Evolutionary conservation across 371 early-diverging fungal species (phyloP).

Genomic region (Rhizomucor miehei): DNA sequence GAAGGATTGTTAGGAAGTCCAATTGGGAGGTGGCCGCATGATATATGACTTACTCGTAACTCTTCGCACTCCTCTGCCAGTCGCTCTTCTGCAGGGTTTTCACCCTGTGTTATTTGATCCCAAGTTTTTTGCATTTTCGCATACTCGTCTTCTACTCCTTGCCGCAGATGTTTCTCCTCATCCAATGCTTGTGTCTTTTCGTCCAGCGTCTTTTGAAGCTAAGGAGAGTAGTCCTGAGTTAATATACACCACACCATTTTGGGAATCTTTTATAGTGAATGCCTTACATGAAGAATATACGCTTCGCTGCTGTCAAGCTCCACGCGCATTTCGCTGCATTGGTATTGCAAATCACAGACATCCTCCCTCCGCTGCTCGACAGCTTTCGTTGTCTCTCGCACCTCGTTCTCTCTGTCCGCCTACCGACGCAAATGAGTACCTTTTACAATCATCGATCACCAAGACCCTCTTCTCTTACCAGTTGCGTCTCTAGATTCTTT

Average conservation of each 20-base stretch:
- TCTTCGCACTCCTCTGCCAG: slow-evolving; percentile 38
- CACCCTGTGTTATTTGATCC: slow-evolving; percentile 29
- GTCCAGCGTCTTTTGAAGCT: slow-evolving; percentile 52
- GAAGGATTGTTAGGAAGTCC: neutral
- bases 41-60: slow-evolving; percentile 26
- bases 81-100: slow-evolving; percentile 33
- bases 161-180: slow-evolving; percentile 51
- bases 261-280: neutral
- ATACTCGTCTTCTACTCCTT: slow-evolving; percentile 54
- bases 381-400: slow-evolving; percentile 41
- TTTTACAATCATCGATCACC: neutral
- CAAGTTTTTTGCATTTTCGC: slow-evolving; percentile 53
- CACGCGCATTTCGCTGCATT: slow-evolving; percentile 24
- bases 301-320: slow-evolving; percentile 18
- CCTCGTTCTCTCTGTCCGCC: slow-evolving; percentile 39
- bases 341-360: slow-evolving; percentile 40
- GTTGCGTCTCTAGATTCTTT: slow-evolving; percentile 23
- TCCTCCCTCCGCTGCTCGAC: slow-evolving; percentile 49
- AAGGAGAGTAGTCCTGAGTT: neutral
- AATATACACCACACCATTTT: neutral
- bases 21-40: neutral
- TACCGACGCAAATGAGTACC: neutral
- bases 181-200: slow-evolving; percentile 59
- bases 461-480: slow-evolving; percentile 19
- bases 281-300: slow-evolving; percentile 8